phyloP scores from a whole-genome alignment of 192 early-diverging fungal species.

The Phlyctochytrium planicorne region DNA sequence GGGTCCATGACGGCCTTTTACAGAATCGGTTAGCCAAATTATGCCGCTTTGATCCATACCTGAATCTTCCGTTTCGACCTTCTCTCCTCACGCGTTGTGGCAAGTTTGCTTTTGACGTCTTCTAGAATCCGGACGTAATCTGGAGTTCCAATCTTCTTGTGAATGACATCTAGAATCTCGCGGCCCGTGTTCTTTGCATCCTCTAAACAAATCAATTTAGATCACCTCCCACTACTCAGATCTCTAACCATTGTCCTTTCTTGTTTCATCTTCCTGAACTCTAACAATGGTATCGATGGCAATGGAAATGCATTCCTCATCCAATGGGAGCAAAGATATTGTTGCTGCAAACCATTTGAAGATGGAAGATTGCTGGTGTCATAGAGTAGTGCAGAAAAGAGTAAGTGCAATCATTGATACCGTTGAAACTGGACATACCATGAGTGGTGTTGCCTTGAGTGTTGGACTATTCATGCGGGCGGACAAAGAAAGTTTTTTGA shows the following conservation, averaged over 20 bases:
- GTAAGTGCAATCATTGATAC: constrained; percentile 4
- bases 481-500: neutral
- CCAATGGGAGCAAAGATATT: constrained; percentile 57
- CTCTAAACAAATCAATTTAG: constrained; percentile 51
- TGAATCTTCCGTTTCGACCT: constrained; percentile 22
- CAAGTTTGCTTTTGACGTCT: constrained; percentile 11
- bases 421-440: neutral
- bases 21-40: neutral
- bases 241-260: constrained; percentile 67
- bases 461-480: neutral
- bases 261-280: constrained; percentile 60
- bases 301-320: constrained; percentile 71
- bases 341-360: constrained; percentile 94
- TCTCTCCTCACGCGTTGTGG: constrained; percentile 10
- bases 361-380: constrained; percentile 66
- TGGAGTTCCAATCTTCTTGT: constrained; percentile 16
- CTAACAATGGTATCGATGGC: constrained; percentile 78
- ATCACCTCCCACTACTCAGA: constrained; percentile 7
- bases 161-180: constrained; percentile 36
- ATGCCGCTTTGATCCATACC: neutral
- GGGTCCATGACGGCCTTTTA: constrained; percentile 70
- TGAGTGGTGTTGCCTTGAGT: neutral
- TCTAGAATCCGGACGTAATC: constrained; percentile 15
- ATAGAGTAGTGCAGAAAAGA: constrained; percentile 33
- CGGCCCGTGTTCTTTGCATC: constrained; percentile 52